Conservation (phyloP, 305 asterid species). For the Solanum hybrid region DNA sequence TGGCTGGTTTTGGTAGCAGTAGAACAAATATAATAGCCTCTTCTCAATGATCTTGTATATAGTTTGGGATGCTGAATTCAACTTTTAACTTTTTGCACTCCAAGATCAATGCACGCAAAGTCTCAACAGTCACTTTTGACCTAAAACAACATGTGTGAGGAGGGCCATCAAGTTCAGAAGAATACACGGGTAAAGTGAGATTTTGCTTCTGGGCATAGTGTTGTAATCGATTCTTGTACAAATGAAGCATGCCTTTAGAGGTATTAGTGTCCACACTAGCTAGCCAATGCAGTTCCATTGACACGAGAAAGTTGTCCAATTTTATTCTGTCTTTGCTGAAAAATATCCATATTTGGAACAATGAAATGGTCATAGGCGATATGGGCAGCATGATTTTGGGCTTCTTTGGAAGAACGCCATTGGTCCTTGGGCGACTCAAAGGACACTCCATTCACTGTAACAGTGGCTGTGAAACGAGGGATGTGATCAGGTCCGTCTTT, state of each 20-base stretch:
- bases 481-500: too few species aligned
- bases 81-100: background rate
- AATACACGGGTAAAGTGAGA: conserved; percentile 45
- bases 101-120: background rate
- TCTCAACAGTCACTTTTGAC: conserved; percentile 39
- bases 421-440: too few species aligned
- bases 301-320: conserved; percentile 14
- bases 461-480: too few species aligned
- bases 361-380: too few species aligned
- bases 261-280: background rate
- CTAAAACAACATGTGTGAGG: conserved; percentile 58
- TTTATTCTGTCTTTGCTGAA: conserved; percentile 23
- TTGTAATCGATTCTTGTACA: conserved; percentile 62
- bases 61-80: background rate
- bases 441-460: too few species aligned
- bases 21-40: background rate
- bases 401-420: too few species aligned
- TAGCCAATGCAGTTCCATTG: conserved; percentile 7
- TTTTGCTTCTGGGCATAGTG: conserved; percentile 55
- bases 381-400: too few species aligned
- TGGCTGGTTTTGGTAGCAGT: background rate
- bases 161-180: conserved; percentile 57
- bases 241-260: conserved; percentile 25
- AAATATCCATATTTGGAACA: background rate
- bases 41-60: background rate